Percentiles rank a stretch among this genome's conserved stretches.
phyloP scores from a whole-genome alignment of 441 rosid species.

The Euphorbia schlechtendalii region DNA sequence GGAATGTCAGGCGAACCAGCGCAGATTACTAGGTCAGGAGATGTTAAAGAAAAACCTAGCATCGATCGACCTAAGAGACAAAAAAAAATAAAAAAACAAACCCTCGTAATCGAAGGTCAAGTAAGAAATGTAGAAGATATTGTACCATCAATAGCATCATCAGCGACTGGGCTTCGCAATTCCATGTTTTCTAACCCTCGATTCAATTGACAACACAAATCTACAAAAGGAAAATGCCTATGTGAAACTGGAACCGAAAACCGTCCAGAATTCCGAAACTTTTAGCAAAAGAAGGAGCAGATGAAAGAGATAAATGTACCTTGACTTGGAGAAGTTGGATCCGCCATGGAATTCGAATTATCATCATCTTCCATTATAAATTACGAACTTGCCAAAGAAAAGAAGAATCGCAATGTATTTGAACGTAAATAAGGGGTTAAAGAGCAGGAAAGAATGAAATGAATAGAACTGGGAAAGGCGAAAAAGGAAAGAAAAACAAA shows the following conservation, averaged over 20 bases:
- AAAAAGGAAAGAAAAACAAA: constrained; percentile 4
- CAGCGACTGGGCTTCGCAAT: constrained; percentile 14
- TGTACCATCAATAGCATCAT: constrained; percentile 26
- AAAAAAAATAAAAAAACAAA: too few relatives aligned
- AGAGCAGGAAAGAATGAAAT: not conserved
- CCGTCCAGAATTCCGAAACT: not conserved
- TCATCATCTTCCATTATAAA: constrained; percentile 34
- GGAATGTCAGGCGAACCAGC: constrained; percentile 68
- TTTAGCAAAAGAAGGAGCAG: not conserved
- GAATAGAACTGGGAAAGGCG: constrained; percentile 15
- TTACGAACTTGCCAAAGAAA: not conserved
- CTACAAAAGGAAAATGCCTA: constrained; percentile 16
- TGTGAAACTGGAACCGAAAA: not conserved
- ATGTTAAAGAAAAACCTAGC: constrained; percentile 55
- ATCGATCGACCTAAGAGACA: constrained; percentile 35
- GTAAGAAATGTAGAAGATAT: not conserved
- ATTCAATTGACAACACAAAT: constrained; percentile 21
- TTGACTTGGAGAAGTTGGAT: constrained; percentile 25
- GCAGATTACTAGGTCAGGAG: constrained; percentile 67
- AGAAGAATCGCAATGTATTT: not conserved
- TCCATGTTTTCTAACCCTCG: constrained; percentile 18
- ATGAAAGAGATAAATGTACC: constrained; percentile 22
- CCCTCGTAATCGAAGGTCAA: not conserved
- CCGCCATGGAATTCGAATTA: constrained; percentile 22
- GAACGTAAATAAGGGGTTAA: not conserved